Evolutionary conservation across 2,329 filamentous ascomycete genomes (phyloP).

Genomic region (Aspergillus ibericus): DNA sequence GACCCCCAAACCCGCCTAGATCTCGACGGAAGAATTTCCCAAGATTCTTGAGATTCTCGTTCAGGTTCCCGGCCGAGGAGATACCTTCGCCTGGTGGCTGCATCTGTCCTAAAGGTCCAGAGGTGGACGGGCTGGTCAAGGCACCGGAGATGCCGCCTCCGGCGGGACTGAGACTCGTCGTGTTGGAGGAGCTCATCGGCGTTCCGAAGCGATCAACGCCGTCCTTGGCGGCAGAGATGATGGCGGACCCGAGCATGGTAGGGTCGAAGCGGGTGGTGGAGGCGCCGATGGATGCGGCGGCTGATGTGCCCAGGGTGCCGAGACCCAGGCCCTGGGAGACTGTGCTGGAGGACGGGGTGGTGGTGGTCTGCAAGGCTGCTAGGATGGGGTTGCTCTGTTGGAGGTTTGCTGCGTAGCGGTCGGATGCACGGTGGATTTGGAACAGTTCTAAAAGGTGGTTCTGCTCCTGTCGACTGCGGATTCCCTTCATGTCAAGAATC

Average conservation of each 20-base stretch:
- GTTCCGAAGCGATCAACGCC: constrained; percentile 76
- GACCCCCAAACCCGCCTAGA: constrained; percentile 70
- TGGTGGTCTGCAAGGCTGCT: constrained; percentile 56
- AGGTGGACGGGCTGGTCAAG: constrained; percentile 23
- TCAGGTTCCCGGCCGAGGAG: constrained; percentile 66
- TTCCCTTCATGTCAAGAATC: constrained; percentile 91
- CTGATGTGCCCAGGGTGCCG: constrained; percentile 21
- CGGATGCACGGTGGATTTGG: constrained; percentile 73
- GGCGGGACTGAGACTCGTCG: constrained; percentile 8
- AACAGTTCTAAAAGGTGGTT: constrained; percentile 83
- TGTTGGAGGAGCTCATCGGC: constrained; percentile 45
- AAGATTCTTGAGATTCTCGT: constrained; percentile 92
- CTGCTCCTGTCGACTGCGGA: constrained; percentile 77
- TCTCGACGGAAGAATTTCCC: constrained; percentile 95
- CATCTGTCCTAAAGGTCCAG: constrained; percentile 23
- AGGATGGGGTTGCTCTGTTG: constrained; percentile 70
- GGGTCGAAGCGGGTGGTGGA: constrained; percentile 70
- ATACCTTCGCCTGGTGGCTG: constrained; percentile 26
- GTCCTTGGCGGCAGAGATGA: constrained; percentile 84
- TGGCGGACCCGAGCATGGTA: constrained; percentile 76
- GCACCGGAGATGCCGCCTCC: constrained; percentile 32
- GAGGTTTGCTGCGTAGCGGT: constrained; percentile 65
- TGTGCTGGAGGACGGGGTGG: constrained; percentile 35
- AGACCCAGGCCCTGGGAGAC: constrained; percentile 51
- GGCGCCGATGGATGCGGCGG: constrained; percentile 44